phyloP scores from a whole-genome alignment of 306 rosid genomes.

The Betula pendula region DNA sequence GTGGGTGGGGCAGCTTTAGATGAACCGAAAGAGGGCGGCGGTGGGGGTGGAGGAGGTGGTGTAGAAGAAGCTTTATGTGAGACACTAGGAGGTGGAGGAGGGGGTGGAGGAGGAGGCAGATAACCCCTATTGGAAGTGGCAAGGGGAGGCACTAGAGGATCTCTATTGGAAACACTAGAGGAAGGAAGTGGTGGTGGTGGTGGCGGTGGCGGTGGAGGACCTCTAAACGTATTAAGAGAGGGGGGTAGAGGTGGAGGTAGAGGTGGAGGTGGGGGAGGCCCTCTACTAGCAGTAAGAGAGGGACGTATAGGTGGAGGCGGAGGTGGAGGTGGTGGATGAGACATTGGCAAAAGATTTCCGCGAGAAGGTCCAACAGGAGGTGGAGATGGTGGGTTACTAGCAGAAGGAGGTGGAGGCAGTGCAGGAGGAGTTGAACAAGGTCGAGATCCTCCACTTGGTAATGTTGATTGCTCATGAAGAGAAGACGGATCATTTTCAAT shows the following conservation, averaged over 20 bases:
- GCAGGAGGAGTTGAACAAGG: constrained; percentile 43
- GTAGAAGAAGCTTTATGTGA: neutral
- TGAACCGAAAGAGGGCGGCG: constrained; percentile 6
- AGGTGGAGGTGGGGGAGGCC: neutral
- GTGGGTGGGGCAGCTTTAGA: constrained; percentile 5
- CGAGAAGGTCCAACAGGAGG: constrained; percentile 7
- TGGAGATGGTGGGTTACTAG: constrained; percentile 14
- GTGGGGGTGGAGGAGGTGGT: constrained; percentile 19
- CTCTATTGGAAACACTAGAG: neutral
- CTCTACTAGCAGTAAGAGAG: neutral
- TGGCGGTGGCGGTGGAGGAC: neutral
- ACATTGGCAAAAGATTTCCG: constrained; percentile 8
- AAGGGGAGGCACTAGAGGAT: constrained; percentile 3
- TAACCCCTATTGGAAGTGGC: neutral
- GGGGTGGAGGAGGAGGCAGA: constrained; percentile 7
- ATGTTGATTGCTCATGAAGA: constrained; percentile 26
- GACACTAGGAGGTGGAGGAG: constrained; percentile 24
- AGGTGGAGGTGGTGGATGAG: neutral
- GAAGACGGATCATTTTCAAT: constrained; percentile 30
- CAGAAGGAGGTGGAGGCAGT: constrained; percentile 9
- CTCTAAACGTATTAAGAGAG: neutral
- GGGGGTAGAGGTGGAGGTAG: neutral
- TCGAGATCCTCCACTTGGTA: constrained; percentile 35
- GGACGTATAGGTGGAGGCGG: constrained; percentile 3
- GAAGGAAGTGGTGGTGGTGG: constrained; percentile 18